These are phyloP conservation scores for Ceratocystiopsis brevicomis DNA, from an alignment of 2,329 filamentous ascomycete genomes.

Conservation along the genomic window DNA sequence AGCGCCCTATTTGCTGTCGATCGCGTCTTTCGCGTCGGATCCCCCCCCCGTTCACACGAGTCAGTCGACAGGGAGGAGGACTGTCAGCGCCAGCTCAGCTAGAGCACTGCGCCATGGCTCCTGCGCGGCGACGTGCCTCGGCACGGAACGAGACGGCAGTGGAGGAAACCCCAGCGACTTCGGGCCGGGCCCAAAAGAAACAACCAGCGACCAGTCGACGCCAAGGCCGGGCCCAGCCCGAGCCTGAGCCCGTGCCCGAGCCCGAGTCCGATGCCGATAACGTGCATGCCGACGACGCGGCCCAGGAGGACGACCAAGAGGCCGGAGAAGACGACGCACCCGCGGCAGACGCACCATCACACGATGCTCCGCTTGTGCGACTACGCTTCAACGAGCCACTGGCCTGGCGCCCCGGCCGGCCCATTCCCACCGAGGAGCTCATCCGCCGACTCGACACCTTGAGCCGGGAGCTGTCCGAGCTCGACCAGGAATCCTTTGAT, in stretches of 20 bases:
- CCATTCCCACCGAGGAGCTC: constrained; percentile 68
- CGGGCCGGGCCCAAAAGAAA: neutral
- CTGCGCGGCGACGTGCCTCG: constrained; percentile 9
- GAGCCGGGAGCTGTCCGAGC: constrained; percentile 60
- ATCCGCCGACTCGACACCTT: constrained; percentile 64
- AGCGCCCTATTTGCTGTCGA: too few relatives aligned
- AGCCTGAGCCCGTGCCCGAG: constrained; percentile 4
- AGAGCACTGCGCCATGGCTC: constrained; percentile 3
- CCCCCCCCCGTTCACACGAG: too few relatives aligned
- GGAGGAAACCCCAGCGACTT: constrained; percentile 2
- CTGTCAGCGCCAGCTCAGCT: too few relatives aligned
- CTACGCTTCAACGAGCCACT: constrained; percentile 73
- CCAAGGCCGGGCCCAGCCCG: neutral
- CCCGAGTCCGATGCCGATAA: constrained; percentile 3
- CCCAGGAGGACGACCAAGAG: neutral
- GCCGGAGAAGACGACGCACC: neutral
- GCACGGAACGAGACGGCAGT: constrained; percentile 6
- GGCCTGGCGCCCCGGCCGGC: constrained; percentile 79
- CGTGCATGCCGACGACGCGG: neutral
- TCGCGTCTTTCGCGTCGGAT: too few relatives aligned
- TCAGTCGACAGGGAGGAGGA: too few relatives aligned
- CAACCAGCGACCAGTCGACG: neutral
- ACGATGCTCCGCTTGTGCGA: constrained; percentile 18
- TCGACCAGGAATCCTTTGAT: constrained; percentile 75
- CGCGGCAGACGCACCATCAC: constrained; percentile 6